A percentile compares a stretch with the other conserved stretches of the same genome.
These are phyloP conservation scores for Boletales sp. DNA, from an alignment of 768 basidiomycete genomes.

Conservation along the genomic window DNA sequence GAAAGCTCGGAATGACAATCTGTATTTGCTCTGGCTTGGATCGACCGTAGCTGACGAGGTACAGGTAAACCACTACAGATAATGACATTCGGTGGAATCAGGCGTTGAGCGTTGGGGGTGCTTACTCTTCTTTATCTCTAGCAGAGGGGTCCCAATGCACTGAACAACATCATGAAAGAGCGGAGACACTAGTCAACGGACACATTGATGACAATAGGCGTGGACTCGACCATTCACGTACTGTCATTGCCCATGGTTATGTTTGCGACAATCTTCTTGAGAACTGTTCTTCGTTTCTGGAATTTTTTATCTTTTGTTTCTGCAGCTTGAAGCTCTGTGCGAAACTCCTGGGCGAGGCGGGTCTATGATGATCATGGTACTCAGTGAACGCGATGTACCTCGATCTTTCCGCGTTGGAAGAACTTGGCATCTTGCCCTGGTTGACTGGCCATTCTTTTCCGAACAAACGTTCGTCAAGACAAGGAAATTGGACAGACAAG, in stretches of 20 bases:
- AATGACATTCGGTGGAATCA: constrained; percentile 1
- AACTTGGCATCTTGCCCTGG: constrained; percentile 88
- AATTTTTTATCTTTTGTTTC: constrained; percentile 97
- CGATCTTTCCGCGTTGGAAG: constrained; percentile 89
- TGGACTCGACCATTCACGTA: constrained; percentile 42
- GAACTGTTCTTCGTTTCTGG: constrained; percentile 84
- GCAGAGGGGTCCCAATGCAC: constrained; percentile 88
- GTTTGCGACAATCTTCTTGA: constrained; percentile 98
- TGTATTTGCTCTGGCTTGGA: constrained; percentile 92
- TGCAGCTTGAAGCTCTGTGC: constrained; percentile 85
- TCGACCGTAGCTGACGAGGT: constrained; percentile 94
- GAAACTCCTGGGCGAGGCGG: constrained; percentile 63
- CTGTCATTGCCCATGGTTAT: constrained; percentile 99
- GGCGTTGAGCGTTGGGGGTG: constrained; percentile 3
- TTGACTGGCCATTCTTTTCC: constrained; percentile 40
- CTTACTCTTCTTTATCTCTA: constrained; percentile 99
- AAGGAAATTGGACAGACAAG: constrained; percentile 1
- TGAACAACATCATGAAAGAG: constrained; percentile 95
- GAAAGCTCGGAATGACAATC: constrained; percentile 85
- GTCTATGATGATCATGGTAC: constrained; percentile 8
- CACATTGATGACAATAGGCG: constrained; percentile 15
- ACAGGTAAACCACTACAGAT: constrained; percentile 89
- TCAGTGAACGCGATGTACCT: constrained; percentile 43
- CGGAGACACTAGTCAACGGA: constrained; percentile 68
- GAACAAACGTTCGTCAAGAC: not conserved